Conservation (phyloP, 2,329 filamentous ascomycete species). For the Scleromitrula shiraiana region DNA sequence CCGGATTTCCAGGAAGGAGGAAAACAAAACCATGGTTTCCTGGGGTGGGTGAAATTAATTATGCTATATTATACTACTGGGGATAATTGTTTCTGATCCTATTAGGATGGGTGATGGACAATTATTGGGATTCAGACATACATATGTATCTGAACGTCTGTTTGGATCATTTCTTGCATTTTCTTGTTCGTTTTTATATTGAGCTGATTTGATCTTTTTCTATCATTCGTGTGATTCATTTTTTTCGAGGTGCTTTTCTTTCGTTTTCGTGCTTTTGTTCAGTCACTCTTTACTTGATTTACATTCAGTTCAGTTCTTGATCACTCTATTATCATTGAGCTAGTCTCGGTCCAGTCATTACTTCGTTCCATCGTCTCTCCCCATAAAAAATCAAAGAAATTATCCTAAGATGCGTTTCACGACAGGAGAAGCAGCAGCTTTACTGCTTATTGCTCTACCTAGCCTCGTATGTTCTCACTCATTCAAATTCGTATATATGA, state of each 20-base stretch:
- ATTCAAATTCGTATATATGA: background rate
- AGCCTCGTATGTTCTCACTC: background rate
- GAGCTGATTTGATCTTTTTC: background rate
- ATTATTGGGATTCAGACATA: no score
- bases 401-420: slow-evolving; percentile 1
- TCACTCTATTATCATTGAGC: no score
- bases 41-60: no score
- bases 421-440: background rate
- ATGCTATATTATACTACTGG: no score
- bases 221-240: background rate
- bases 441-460: slow-evolving; percentile 1
- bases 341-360: no score
- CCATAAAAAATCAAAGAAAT: background rate
- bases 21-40: no score
- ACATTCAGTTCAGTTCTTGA: background rate
- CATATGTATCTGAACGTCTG: no score
- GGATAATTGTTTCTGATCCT: no score
- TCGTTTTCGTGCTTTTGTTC: background rate
- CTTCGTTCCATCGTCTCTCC: background rate
- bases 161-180: background rate
- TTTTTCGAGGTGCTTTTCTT: background rate
- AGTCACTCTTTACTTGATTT: background rate
- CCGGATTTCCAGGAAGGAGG: no score
- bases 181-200: background rate
- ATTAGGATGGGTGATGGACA: no score